Conservation (phyloP, 306 rosid genomes). For the Inga laurina region DNA sequence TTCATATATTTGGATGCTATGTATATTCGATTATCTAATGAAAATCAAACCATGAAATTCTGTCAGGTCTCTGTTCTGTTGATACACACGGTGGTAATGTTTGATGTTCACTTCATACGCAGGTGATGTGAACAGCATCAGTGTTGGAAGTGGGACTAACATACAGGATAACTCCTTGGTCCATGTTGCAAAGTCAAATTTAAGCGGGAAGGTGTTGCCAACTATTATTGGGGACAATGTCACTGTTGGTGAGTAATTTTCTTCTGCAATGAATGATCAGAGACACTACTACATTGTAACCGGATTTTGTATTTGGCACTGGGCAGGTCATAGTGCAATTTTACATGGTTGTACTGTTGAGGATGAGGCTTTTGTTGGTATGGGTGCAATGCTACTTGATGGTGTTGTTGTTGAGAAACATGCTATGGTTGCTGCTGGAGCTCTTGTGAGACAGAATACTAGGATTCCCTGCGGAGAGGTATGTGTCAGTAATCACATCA, state of each 20-base stretch:
- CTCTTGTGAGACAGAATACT: conserved; percentile 89
- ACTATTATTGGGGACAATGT: conserved; percentile 87
- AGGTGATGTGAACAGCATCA: conserved; percentile 94
- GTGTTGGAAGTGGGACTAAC: conserved; percentile 90
- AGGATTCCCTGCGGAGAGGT: conserved; percentile 92
- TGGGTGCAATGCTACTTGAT: conserved; percentile 90
- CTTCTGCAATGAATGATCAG: conserved; percentile 19
- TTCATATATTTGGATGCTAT: conserved; percentile 24
- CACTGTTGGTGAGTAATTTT: conserved; percentile 72
- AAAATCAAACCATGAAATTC: conserved; percentile 9
- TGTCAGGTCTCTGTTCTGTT: neutral
- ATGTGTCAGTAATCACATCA: conserved; percentile 54
- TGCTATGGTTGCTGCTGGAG: conserved; percentile 94
- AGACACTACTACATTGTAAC: conserved; percentile 5
- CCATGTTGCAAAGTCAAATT: conserved; percentile 88
- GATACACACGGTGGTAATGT: neutral
- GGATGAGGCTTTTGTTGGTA: conserved; percentile 94
- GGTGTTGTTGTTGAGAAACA: conserved; percentile 85
- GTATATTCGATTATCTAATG: neutral
- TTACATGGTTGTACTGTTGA: conserved; percentile 91
- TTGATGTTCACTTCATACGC: neutral
- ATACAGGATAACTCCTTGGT: conserved; percentile 95
- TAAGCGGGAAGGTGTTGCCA: conserved; percentile 89
- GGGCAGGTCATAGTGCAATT: conserved; percentile 85
- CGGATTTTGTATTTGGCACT: conserved; percentile 13